A percentile compares a stretch with the other conserved stretches of the same genome.
Conservation (phyloP, 2,329 filamentous ascomycete species). For the Fusarium miscanthi region DNA sequence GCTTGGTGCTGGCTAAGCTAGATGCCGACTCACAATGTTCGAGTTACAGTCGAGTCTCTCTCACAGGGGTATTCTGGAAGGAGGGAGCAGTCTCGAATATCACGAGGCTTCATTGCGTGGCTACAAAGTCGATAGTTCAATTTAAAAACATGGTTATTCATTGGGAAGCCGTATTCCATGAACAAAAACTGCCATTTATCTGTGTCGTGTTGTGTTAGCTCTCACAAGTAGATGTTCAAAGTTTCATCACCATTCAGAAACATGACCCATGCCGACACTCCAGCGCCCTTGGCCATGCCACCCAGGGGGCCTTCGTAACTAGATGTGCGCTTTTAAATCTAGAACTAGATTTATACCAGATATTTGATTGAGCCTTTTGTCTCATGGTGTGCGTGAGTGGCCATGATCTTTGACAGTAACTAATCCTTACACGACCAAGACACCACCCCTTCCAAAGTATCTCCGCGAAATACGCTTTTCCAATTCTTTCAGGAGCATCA, state of each 20-base stretch:
- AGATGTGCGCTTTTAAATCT: rapidly evolving
- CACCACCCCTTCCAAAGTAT: not conserved
- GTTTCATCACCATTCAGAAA: not conserved
- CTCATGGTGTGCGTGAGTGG: not conserved
- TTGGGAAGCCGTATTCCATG: rapidly evolving
- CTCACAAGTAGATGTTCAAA: not conserved
- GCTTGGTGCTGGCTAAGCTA: not conserved
- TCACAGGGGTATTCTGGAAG: no score
- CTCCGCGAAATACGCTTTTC: not conserved
- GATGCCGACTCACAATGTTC: not conserved
- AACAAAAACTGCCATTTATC: not conserved
- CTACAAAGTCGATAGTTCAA: no score
- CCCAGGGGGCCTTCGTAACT: not conserved
- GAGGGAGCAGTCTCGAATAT: no score
- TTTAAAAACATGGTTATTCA: not conserved
- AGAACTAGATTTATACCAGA: rapidly evolving
- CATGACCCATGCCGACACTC: no score
- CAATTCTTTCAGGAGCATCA: not conserved
- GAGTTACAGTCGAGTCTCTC: not conserved
- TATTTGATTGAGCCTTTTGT: not conserved
- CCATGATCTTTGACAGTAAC: not conserved
- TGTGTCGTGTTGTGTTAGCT: not conserved
- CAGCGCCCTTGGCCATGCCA: no score
- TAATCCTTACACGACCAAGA: not conserved
- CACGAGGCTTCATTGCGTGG: not conserved